Evolutionary conservation across 163 green algal species (phyloP).

Genomic region (Trebouxiophyceae sp.): DNA sequence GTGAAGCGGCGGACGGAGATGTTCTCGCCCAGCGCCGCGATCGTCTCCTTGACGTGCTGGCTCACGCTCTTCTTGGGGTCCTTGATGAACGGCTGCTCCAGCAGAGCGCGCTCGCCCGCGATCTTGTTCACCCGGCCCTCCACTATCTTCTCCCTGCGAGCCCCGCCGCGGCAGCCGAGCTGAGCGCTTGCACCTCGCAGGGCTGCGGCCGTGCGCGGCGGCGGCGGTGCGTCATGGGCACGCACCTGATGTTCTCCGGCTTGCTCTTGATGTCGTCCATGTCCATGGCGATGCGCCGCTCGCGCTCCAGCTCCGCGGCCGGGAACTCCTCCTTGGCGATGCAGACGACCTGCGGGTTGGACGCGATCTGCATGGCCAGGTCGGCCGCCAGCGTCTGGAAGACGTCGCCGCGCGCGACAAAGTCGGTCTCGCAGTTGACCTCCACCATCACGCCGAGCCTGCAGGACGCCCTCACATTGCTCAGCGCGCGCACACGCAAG

Average conservation of each 20-base stretch:
- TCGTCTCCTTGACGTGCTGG: constrained; percentile 75
- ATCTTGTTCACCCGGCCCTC: constrained; percentile 90
- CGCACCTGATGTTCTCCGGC: constrained; percentile 79
- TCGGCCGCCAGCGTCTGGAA: constrained; percentile 84
- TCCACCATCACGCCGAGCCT: constrained; percentile 92
- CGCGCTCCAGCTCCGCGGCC: constrained; percentile 61
- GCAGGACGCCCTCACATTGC: constrained; percentile 1
- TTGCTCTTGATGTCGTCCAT: constrained; percentile 93
- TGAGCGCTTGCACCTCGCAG: too few species aligned
- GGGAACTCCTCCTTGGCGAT: constrained; percentile 60
- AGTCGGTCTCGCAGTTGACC: constrained; percentile 99
- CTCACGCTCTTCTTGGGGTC: constrained; percentile 78
- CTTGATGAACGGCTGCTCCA: constrained; percentile 73
- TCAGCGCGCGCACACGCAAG: too few species aligned
- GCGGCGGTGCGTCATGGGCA: not conserved
- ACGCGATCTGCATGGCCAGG: constrained; percentile 54
- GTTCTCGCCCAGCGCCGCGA: constrained; percentile 57
- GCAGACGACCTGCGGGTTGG: not conserved
- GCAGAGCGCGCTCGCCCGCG: constrained; percentile 64
- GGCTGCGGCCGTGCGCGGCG: too few species aligned
- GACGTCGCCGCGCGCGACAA: constrained; percentile 86
- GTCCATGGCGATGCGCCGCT: constrained; percentile 89
- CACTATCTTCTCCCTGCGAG: constrained; percentile 83
- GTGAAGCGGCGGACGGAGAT: constrained; percentile 57
- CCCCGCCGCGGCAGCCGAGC: too few species aligned